Conservation (phyloP, 768 basidiomycete genomes). For the Phylloporus rhodoxanthus region DNA sequence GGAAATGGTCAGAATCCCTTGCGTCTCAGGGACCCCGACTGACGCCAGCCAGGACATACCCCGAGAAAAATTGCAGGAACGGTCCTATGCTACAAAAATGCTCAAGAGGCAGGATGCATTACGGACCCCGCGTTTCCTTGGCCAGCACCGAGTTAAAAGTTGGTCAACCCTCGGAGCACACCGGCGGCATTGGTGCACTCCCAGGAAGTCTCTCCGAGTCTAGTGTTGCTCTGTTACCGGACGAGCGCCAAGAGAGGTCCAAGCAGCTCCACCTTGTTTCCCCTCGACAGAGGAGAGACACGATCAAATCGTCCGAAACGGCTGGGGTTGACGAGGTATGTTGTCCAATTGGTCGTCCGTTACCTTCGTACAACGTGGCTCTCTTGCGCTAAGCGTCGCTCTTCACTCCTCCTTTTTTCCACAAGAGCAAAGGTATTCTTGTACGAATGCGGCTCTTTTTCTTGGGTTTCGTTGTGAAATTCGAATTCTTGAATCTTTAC, state of each 20-base stretch:
- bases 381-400: too few relatives aligned
- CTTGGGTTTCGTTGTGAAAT: too few relatives aligned
- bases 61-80: not conserved
- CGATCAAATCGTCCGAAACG: slow-evolving; percentile 5
- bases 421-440: not conserved
- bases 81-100: not conserved
- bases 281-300: slow-evolving; percentile 15
- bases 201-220: slow-evolving; percentile 42
- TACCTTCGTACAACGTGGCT: too few relatives aligned
- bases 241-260: slow-evolving; percentile 32
- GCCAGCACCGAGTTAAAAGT: slow-evolving; percentile 34
- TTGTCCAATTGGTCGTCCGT: not conserved
- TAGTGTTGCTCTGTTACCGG: slow-evolving; percentile 44
- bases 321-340: slow-evolving; percentile 12
- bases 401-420: not conserved
- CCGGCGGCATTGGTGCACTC: slow-evolving; percentile 43
- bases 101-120: slow-evolving; percentile 2
- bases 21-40: slow-evolving; percentile 10
- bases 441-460: too few relatives aligned
- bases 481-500: too few relatives aligned
- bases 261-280: slow-evolving; percentile 1
- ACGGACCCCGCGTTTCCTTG: slow-evolving; percentile 25
- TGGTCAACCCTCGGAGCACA: slow-evolving; percentile 27
- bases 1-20: slow-evolving; percentile 17
- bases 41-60: not conserved